These are phyloP conservation scores for Fragilaria crotonensis DNA, from an alignment of 108 stramenopile genomes.

Conservation along the genomic window DNA sequence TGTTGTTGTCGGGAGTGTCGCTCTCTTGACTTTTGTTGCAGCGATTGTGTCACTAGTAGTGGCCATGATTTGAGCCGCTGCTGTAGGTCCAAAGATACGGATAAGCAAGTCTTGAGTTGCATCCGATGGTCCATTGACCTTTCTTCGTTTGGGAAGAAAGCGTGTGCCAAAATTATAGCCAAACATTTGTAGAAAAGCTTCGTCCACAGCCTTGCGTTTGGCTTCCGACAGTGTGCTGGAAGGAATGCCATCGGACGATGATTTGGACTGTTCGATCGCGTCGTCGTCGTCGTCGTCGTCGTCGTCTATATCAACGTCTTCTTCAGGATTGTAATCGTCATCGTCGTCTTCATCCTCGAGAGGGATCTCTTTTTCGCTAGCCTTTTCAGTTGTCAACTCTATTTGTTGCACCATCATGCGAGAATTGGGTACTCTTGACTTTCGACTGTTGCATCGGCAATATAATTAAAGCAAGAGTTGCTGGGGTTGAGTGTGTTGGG, in stretches of 20 bases:
- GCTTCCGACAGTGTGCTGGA: constrained; percentile 17
- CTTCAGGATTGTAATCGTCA: constrained; percentile 4
- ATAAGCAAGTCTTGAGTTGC: too few relatives aligned
- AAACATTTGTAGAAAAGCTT: constrained; percentile 67
- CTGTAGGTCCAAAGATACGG: constrained; percentile 44
- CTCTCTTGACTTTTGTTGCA: too few relatives aligned
- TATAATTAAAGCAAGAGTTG: too few relatives aligned
- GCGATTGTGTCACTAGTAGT: constrained; percentile 15
- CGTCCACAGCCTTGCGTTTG: constrained; percentile 54
- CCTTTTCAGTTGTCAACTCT: too few relatives aligned
- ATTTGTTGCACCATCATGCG: too few relatives aligned
- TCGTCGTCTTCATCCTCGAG: neutral
- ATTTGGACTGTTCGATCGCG: constrained; percentile 2
- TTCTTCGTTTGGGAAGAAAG: constrained; percentile 9
- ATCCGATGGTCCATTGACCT: too few relatives aligned
- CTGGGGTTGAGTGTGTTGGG: too few relatives aligned
- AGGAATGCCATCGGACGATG: too few relatives aligned
- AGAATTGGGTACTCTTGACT: too few relatives aligned
- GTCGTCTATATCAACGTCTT: constrained; percentile 2
- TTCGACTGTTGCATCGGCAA: too few relatives aligned
- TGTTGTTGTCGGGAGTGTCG: neutral
- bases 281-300: constrained; percentile 28
- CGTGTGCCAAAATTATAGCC: constrained; percentile 53
- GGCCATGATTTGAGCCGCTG: constrained; percentile 26
- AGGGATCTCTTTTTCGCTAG: too few relatives aligned